Evolutionary conservation across 352 stramenopile species (phyloP).

Genomic region (Pythium sukuiense): DNA sequence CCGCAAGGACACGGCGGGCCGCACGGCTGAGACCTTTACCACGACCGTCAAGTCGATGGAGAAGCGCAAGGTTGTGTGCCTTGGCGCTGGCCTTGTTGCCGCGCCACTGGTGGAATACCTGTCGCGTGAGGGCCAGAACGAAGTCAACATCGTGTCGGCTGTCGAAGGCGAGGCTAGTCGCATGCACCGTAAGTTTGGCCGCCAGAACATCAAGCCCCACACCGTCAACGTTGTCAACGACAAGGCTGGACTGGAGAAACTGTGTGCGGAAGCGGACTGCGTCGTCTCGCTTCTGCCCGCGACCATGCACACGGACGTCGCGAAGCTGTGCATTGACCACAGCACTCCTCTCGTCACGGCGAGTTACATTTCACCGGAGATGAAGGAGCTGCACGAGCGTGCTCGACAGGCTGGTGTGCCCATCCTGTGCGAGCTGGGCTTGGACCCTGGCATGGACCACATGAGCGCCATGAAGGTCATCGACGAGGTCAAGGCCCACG

Average conservation of each 20-base stretch:
- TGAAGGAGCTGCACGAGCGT: conserved; percentile 80
- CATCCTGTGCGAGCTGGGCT: conserved; percentile 94
- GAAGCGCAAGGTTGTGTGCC: conserved; percentile 85
- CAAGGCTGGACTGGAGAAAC: conserved; percentile 50
- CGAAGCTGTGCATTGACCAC: conserved; percentile 86
- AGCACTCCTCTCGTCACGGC: conserved; percentile 92
- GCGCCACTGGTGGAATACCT: conserved; percentile 87
- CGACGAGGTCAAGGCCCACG: conserved; percentile 91
- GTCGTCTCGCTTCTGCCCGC: conserved; percentile 94
- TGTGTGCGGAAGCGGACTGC: conserved; percentile 85
- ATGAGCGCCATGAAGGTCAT: conserved; percentile 98
- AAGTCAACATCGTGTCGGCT: conserved; percentile 75
- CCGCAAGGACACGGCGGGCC: conserved; percentile 56
- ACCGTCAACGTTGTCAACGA: conserved; percentile 79
- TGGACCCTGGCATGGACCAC: conserved; percentile 97
- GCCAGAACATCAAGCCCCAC: conserved; percentile 67
- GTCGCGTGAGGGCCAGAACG: conserved; percentile 64
- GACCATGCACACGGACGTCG: conserved; percentile 92
- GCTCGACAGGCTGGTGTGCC: conserved; percentile 80
- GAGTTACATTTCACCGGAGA: conserved; percentile 95
- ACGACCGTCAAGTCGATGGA: conserved; percentile 49
- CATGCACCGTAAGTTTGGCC: conserved; percentile 70
- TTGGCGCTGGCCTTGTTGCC: conserved; percentile 84
- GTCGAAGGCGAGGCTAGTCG: conserved; percentile 68
- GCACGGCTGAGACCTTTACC: conserved; percentile 24